These are phyloP conservation scores for Ilyonectria sp. DNA, from an alignment of 2,329 filamentous ascomycete species.

Conservation along the genomic window DNA sequence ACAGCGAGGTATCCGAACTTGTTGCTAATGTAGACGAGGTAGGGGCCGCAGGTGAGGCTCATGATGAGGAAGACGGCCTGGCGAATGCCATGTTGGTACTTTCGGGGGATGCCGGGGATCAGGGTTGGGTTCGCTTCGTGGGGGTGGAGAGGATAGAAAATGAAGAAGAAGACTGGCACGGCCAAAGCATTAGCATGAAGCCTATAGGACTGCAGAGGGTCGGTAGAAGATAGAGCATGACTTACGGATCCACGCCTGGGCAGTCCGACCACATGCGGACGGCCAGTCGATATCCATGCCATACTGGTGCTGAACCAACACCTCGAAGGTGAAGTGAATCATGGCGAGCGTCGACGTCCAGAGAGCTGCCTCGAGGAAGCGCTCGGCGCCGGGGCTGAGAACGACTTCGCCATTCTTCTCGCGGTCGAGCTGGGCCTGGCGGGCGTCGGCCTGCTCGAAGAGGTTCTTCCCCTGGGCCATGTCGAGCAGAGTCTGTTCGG, in stretches of 20 bases:
- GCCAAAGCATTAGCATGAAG: conserved; percentile 12
- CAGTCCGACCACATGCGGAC: conserved; percentile 66
- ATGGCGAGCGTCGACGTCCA: conserved; percentile 76
- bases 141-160: conserved; percentile 72
- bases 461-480: conserved; percentile 77
- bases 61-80: conserved; percentile 75
- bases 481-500: conserved; percentile 79
- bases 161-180: conserved; percentile 65
- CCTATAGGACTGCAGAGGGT: not conserved
- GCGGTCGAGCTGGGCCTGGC: conserved; percentile 52
- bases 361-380: conserved; percentile 69
- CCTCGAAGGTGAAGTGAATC: conserved; percentile 84
- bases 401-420: conserved; percentile 49
- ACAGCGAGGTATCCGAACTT: conserved; percentile 85
- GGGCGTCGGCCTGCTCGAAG: conserved; percentile 63
- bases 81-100: conserved; percentile 64
- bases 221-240: conserved; percentile 10
- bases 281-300: conserved; percentile 75
- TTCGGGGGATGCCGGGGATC: conserved; percentile 64
- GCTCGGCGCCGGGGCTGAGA: conserved; percentile 63
- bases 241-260: conserved; percentile 68
- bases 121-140: conserved; percentile 65
- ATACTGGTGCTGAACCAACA: conserved; percentile 85
- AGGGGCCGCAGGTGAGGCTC: conserved; percentile 78
- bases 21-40: conserved; percentile 87